A percentile compares a stretch with the other conserved stretches of the same genome.
phyloP scores from a whole-genome alignment of 257 asterid genomes.

The Solanum paucissectum region DNA sequence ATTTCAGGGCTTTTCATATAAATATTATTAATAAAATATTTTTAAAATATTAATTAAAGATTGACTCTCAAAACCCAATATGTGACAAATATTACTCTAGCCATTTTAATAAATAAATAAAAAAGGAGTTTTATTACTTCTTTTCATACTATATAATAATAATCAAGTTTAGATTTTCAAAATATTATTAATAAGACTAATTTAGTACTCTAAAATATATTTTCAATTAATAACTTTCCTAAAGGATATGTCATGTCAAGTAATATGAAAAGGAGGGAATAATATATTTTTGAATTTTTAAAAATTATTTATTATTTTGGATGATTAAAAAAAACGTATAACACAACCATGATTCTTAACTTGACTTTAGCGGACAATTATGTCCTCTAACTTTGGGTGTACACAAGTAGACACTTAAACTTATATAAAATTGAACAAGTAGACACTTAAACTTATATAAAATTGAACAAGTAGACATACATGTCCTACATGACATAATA shows the following conservation, averaged over 20 bases:
- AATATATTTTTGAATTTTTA: not conserved
- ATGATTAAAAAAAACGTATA: not conserved
- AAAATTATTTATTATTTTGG: not conserved
- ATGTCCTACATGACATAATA: not conserved
- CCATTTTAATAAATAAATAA: too few relatives aligned
- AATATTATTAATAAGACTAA: too few relatives aligned
- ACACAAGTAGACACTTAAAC: too few relatives aligned
- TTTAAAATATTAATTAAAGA: too few relatives aligned
- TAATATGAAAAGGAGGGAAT: not conserved
- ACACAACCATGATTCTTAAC: too few relatives aligned
- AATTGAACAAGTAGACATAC: too few relatives aligned
- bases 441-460: too few relatives aligned
- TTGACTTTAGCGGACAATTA: not conserved
- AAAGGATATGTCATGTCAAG: not conserved
- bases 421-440: too few relatives aligned
- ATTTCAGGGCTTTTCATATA: not conserved
- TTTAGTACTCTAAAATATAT: not conserved
- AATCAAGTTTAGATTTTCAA: not conserved
- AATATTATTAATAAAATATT: too few relatives aligned
- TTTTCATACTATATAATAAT: too few relatives aligned
- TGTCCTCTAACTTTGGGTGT: not conserved
- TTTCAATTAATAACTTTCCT: too few relatives aligned
- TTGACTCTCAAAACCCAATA: not conserved
- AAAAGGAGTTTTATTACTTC: not conserved
- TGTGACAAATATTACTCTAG: not conserved